phyloP scores from a whole-genome alignment of 2,329 filamentous ascomycete genomes.

The Coleophoma cylindrospora region DNA sequence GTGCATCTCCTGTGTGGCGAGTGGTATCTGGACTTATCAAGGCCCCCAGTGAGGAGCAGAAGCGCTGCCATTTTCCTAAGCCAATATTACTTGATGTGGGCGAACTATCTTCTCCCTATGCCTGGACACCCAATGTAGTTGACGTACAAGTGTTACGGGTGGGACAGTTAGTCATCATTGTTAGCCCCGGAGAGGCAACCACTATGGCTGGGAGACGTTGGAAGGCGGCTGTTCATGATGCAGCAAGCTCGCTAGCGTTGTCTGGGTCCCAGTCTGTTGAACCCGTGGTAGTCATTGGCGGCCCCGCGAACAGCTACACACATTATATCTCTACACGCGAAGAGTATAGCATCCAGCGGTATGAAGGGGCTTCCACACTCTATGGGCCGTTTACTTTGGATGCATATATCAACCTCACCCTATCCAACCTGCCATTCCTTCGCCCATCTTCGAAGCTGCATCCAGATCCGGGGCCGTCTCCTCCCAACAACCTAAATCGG shows the following conservation, averaged over 20 bases:
- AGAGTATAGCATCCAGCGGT: slow-evolving; percentile 80
- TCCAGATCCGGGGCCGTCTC: slow-evolving; percentile 51
- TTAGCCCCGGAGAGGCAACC: slow-evolving; percentile 81
- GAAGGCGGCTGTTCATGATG: slow-evolving; percentile 64
- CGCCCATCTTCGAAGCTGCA: slow-evolving; percentile 38
- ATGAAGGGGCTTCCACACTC: slow-evolving; percentile 91
- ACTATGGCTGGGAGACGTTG: slow-evolving; percentile 91
- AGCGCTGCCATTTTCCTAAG: slow-evolving; percentile 73
- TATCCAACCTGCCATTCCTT: slow-evolving; percentile 67
- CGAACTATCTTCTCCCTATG: slow-evolving; percentile 70
- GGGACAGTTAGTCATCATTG: slow-evolving; percentile 77
- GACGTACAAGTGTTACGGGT: slow-evolving; percentile 83
- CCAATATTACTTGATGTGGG: slow-evolving; percentile 86
- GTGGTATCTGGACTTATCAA: slow-evolving; percentile 70
- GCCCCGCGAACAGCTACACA: slow-evolving; percentile 85
- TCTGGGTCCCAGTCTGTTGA: slow-evolving; percentile 34
- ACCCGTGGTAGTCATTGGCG: slow-evolving; percentile 78
- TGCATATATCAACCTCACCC: slow-evolving; percentile 82
- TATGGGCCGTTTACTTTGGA: slow-evolving; percentile 78
- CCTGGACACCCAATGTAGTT: slow-evolving; percentile 88
- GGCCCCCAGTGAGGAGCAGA: slow-evolving; percentile 63
- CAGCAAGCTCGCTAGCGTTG: slow-evolving; percentile 36
- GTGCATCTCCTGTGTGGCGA: slow-evolving; percentile 65
- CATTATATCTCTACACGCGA: slow-evolving; percentile 73
- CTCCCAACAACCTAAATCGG: slow-evolving; percentile 73